A percentile compares a stretch with the other conserved stretches of the same genome.
phyloP scores from a whole-genome alignment of 2,329 filamentous ascomycete genomes.

The Sarocladium oryzae region DNA sequence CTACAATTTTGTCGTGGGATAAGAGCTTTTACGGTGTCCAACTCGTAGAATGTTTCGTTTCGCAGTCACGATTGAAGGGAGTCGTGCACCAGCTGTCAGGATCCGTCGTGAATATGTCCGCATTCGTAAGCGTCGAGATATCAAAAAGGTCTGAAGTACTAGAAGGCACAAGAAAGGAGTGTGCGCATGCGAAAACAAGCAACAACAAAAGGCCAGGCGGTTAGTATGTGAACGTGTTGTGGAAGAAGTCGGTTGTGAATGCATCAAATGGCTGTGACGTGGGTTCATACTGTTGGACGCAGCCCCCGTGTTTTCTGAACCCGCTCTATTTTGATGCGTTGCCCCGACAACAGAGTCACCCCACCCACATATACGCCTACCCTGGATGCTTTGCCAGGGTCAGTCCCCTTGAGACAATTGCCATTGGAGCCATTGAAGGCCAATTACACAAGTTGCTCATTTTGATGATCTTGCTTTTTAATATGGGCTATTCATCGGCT shows the following conservation, averaged over 20 bases:
- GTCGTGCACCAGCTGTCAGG: neutral
- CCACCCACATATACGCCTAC: neutral
- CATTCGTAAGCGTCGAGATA: constrained; percentile 4
- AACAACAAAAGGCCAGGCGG: neutral
- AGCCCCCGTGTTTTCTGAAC: neutral
- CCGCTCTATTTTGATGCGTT: constrained; percentile 6
- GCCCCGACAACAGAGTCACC: constrained; percentile 6
- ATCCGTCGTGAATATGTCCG: neutral
- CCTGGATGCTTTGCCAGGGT: neutral
- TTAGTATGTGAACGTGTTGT: constrained; percentile 8
- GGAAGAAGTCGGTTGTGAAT: neutral
- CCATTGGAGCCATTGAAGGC: too few relatives aligned
- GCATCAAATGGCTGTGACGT: constrained; percentile 9
- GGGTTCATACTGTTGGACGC: neutral
- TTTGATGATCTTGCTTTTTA: too few relatives aligned
- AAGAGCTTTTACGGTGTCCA: neutral
- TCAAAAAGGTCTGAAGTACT: neutral
- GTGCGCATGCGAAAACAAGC: neutral
- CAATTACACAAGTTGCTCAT: too few relatives aligned
- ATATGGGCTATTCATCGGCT: too few relatives aligned
- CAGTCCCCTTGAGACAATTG: neutral
- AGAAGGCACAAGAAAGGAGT: neutral
- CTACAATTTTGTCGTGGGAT: neutral
- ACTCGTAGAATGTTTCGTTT: neutral
- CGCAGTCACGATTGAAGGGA: neutral